Conservation (phyloP, 2,329 filamentous ascomycete genomes). For the Leptographium galeiforme region DNA sequence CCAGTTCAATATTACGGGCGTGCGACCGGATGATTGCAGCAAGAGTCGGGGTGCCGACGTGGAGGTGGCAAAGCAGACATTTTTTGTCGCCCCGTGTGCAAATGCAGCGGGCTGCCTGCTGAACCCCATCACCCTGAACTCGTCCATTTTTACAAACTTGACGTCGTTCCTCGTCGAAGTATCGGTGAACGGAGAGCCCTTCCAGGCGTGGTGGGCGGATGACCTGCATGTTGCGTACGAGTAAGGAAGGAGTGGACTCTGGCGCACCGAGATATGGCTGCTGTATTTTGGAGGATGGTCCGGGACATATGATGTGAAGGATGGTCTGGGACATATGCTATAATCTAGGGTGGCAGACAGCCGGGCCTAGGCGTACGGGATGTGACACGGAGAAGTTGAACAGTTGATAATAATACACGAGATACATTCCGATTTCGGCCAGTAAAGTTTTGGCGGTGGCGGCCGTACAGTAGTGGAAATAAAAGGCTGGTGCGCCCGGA, state of each 20-base stretch:
- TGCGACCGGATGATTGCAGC: constrained; percentile 6
- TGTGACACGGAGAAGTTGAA: too few relatives aligned
- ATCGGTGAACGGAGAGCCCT: constrained; percentile 19
- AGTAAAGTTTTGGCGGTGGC: too few relatives aligned
- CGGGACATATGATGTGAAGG: too few relatives aligned
- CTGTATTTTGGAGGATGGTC: too few relatives aligned
- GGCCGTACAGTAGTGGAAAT: too few relatives aligned
- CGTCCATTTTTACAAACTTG: constrained; percentile 18
- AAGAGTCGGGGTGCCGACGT: constrained; percentile 11
- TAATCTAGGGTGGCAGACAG: too few relatives aligned
- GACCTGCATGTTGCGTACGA: constrained; percentile 17
- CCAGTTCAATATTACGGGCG: constrained; percentile 23
- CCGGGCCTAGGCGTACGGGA: too few relatives aligned
- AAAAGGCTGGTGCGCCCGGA: too few relatives aligned
- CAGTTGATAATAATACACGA: too few relatives aligned
- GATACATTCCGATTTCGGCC: too few relatives aligned
- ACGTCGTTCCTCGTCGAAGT: constrained; percentile 26
- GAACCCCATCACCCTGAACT: constrained; percentile 13
- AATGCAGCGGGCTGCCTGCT: constrained; percentile 18
- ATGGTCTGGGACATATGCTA: too few relatives aligned
- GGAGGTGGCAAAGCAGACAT: constrained; percentile 12
- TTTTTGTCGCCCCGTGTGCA: constrained; percentile 18
- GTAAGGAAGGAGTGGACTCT: neutral
- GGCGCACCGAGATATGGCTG: neutral
- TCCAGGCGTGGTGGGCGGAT: constrained; percentile 31